Conservation (phyloP, 306 rosid genomes). For the Aeschynomene evenia region DNA sequence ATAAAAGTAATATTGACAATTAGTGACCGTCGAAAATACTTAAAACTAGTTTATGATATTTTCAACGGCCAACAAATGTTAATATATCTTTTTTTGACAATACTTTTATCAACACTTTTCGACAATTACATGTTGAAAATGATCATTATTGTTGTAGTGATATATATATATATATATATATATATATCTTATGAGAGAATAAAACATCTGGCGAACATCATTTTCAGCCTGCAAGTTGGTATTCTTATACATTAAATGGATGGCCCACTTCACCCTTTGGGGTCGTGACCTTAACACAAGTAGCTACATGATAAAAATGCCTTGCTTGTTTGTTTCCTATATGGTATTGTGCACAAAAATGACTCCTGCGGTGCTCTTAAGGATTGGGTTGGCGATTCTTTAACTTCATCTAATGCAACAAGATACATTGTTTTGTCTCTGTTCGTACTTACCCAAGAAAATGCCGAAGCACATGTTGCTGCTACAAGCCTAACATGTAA, state of each 20-base stretch:
- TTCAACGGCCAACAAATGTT: too few species aligned
- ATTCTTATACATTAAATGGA: background rate
- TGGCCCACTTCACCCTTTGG: background rate
- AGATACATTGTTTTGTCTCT: slow-evolving; percentile 1
- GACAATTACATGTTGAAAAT: too few species aligned
- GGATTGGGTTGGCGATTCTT: background rate
- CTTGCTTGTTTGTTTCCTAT: slow-evolving; percentile 15
- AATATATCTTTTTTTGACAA: too few species aligned
- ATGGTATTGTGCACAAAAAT: slow-evolving; percentile 5
- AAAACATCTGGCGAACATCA: background rate
- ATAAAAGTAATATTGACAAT: too few species aligned
- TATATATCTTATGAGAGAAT: background rate
- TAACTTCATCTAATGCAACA: background rate
- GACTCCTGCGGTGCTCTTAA: slow-evolving; percentile 1
- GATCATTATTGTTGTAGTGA: too few species aligned
- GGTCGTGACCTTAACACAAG: background rate
- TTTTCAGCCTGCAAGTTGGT: background rate
- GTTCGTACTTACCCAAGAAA: background rate
- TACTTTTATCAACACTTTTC: too few species aligned
- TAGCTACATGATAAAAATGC: background rate
- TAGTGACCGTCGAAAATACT: too few species aligned
- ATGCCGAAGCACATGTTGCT: slow-evolving; percentile 8
- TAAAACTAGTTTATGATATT: too few species aligned
- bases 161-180: too few species aligned
- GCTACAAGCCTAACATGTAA: background rate